These are phyloP conservation scores for Amylostereum chailletii DNA, from an alignment of 1,284 basidiomycete species.

Conservation along the genomic window DNA sequence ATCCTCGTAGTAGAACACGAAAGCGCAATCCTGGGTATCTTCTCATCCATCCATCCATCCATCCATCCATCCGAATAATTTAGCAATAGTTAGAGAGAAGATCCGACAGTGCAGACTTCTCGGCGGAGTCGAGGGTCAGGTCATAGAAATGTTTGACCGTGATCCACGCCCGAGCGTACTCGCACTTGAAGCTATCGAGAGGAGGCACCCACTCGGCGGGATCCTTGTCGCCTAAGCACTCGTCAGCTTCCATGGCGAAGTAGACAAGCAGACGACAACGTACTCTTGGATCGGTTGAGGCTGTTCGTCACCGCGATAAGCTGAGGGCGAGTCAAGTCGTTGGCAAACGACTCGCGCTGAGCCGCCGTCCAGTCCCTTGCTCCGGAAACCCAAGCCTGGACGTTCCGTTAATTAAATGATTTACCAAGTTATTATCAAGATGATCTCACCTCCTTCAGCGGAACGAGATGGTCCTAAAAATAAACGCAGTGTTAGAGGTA, in stretches of 20 bases:
- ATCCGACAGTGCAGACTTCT: conserved; percentile 22
- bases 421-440: not conserved
- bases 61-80: not conserved
- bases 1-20: no score
- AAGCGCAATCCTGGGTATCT: no score
- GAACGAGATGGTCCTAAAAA: conserved; percentile 41
- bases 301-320: conserved; percentile 40
- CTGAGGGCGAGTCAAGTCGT: conserved; percentile 44
- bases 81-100: conserved; percentile 11
- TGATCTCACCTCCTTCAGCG: conserved; percentile 34
- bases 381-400: conserved; percentile 42
- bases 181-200: conserved; percentile 34
- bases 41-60: not conserved
- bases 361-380: conserved; percentile 39
- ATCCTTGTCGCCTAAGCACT: conserved; percentile 25
- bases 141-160: conserved; percentile 41
- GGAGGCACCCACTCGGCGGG: conserved; percentile 40
- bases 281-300: conserved; percentile 30
- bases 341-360: conserved; percentile 39
- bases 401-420: not conserved
- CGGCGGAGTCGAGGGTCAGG: conserved; percentile 33
- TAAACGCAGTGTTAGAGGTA: no score
- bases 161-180: conserved; percentile 39
- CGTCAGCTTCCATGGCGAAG: not conserved
- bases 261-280: not conserved